Percentiles rank a stretch among this genome's conserved stretches.
Conservation (phyloP, 306 rosid genomes). For the Biancaea sappan region DNA sequence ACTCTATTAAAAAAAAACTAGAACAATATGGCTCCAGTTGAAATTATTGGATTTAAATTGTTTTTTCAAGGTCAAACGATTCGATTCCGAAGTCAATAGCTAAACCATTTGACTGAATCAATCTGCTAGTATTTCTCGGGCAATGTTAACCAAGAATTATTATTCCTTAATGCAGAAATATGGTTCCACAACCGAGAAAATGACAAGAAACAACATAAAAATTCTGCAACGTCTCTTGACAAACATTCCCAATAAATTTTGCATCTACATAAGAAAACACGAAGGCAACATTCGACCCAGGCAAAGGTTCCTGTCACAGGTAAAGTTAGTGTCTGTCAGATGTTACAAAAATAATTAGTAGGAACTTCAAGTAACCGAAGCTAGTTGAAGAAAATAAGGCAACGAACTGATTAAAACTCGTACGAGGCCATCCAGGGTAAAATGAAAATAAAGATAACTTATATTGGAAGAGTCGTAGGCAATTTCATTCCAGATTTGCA, state of each 20-base stretch:
- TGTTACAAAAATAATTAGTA: no score
- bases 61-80: background rate
- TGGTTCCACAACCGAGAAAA: slow-evolving; percentile 34
- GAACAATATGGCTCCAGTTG: background rate
- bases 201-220: slow-evolving; percentile 29
- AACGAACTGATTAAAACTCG: no score
- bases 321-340: slow-evolving; percentile 8
- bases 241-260: slow-evolving; percentile 45
- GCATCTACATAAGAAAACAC: slow-evolving; percentile 43
- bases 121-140: slow-evolving; percentile 13
- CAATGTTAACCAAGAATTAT: slow-evolving; percentile 40
- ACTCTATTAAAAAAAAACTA: background rate
- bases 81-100: background rate
- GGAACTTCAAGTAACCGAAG: no score
- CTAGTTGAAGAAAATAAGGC: no score
- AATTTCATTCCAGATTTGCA: background rate
- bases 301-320: slow-evolving; percentile 50
- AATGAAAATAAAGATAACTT: no score
- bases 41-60: background rate
- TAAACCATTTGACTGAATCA: slow-evolving; percentile 1
- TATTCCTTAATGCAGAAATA: slow-evolving; percentile 46
- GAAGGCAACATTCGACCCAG: slow-evolving; percentile 44
- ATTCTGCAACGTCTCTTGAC: slow-evolving; percentile 41
- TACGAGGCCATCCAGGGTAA: no score
- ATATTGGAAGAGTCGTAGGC: background rate